phyloP scores from a whole-genome alignment of 352 stramenopile species.

The Phytophthora pistaciae region DNA sequence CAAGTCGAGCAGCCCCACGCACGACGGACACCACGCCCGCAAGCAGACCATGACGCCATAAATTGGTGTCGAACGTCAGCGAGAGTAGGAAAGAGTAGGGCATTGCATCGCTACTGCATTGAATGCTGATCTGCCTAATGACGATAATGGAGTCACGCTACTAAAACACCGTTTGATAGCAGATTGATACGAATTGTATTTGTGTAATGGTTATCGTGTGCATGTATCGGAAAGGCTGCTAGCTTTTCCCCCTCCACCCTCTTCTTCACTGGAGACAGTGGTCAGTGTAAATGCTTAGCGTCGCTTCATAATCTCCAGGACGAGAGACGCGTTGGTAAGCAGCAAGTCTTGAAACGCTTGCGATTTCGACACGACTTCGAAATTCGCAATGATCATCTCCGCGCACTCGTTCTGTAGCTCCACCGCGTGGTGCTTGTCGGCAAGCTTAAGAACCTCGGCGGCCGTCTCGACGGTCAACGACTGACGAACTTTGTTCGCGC shows the following conservation, averaged over 20 bases:
- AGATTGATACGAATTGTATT: too few species aligned
- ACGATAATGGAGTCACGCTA: too few species aligned
- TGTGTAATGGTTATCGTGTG: too few species aligned
- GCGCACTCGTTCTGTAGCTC: neutral
- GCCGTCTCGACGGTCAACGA: neutral
- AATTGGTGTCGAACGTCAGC: neutral
- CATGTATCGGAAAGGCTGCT: too few species aligned
- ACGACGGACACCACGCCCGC: neutral
- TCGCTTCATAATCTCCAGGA: too few species aligned
- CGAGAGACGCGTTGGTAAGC: too few species aligned
- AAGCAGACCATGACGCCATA: slow-evolving; percentile 11
- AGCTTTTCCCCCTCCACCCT: too few species aligned
- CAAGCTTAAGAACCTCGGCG: neutral
- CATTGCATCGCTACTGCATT: neutral
- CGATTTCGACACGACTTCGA: neutral
- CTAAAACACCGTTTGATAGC: too few species aligned
- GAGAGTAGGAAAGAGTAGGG: neutral
- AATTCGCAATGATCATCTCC: neutral
- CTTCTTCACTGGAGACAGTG: too few species aligned
- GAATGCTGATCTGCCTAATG: neutral
- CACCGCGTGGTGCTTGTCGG: neutral
- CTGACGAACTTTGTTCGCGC: neutral
- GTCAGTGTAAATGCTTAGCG: too few species aligned
- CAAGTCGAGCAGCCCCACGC: slow-evolving; percentile 19
- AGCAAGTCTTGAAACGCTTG: slow-evolving; percentile 2